Evolutionary conservation across 768 basidiomycete genomes (phyloP), one percentile per base, ranked within the genome.

Genomic region (Phylloporus sp.): DNA sequence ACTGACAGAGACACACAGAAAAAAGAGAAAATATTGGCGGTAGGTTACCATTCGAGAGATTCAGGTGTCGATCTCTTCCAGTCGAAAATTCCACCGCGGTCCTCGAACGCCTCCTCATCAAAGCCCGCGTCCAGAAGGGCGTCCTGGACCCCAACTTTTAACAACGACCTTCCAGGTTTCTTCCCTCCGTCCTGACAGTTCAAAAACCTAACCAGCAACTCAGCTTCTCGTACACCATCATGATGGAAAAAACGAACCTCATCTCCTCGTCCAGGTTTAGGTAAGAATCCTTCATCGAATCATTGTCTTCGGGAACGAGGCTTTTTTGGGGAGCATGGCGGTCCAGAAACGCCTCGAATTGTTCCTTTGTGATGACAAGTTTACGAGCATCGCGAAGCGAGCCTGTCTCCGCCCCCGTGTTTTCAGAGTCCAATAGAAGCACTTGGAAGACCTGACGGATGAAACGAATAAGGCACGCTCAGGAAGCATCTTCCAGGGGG

Each of bases 221-320:
- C 49, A 50, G 35, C 5, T 26, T 44, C 32, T 2, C 8, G 28
- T 34, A 10, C 4, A n/a, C 11, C 9, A 18, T 22, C n/a, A 2
- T 18, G 6, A 3, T 5, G 22, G 22, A 16, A 26, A 13, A 3
- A 5, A 52, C 59, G 7, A 35, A 67, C 73, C 73, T 59, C 73
- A 73, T 73, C 8, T 65, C 43, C 55, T 74, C 73, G 38, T 74
- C 73, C 28, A 75, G 46, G 34, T 67, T 65, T 5, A 74, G 53
- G 46, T 74, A 75, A 2, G 72, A 74, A 41, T 73, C 71, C 23
- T 62, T 70, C 73, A 74, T 74, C 2, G 65, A 47, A 10, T 73
- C 65, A 45, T 74, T 74, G 40, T 65, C 60, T 54, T 75, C 73
- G 0, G 73, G 68, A 8, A 74, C 71, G 11, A 75, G 62, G 28